Evolutionary conservation across 1,139 yeast genomes (phyloP), one percentile per base, ranked within the genome.

Genomic region (Starmera stellimalicola): DNA sequence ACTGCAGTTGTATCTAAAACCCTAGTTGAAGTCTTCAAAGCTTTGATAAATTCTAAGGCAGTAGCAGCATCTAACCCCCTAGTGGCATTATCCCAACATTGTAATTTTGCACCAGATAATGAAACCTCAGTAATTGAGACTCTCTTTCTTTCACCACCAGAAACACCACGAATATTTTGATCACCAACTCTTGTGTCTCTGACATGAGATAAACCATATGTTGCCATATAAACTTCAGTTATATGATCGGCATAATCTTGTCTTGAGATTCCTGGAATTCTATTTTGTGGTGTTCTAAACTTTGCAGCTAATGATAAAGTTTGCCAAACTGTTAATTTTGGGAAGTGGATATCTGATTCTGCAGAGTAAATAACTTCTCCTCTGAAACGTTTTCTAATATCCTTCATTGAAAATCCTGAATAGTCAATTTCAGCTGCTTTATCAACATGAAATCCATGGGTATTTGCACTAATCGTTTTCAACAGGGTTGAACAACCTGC

Each of bases 101-200:
- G 81, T 33, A 77, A 56, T 31, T 74, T 65, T 8, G 81, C 73
- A 20, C 77, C 74, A 33, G 76, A 63, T n/a, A 75, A 62, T 27
- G 76, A 60, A 4, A 72, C 77, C 52, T 78, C 85, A 14, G 82
- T 82, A 47, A 80, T 77, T 7, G 87, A 77, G 16, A 80, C 88
- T 58, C 91, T 75, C 58, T 80, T 79, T 48, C 88, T 67, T 58
- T 80, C 88, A 61, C 91, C 91, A 50, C 91, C 93, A 29, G 88
- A 79, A 26, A 80, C 84, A 57, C 91, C 91, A 49, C 88, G 69
- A 27, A 79, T 70, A 39, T 70, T 63, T 44, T 78, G 83, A 45
- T 68, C 68, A 42, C 85, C 87, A 29, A 77, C 87, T 46, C 69
- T 69, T 33, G 88, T 78, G 52, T 77, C 65, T 42, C 68, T 63